phyloP scores from a whole-genome alignment of 1,284 basidiomycete species.

The Ustilago bromivora region DNA sequence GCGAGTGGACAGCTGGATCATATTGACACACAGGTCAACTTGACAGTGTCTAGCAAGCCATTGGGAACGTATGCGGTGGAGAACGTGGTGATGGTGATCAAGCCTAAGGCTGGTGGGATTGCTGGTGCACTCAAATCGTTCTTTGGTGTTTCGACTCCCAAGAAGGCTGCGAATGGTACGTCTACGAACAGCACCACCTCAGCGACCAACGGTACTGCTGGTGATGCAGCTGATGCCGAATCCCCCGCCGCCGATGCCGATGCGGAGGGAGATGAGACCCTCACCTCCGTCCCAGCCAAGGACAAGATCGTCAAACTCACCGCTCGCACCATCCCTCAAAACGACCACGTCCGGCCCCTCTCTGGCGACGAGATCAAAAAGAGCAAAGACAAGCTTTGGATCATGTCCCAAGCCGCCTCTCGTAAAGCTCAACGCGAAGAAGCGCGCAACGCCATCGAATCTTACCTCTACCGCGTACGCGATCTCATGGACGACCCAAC shows the following conservation, averaged over 20 bases:
- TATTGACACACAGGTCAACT: constrained; percentile 63
- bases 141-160: constrained; percentile 56
- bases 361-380: constrained; percentile 56
- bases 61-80: constrained; percentile 60
- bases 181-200: constrained; percentile 34
- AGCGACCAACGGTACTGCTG: constrained; percentile 13
- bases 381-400: constrained; percentile 64
- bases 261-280: constrained; percentile 25
- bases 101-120: constrained; percentile 60
- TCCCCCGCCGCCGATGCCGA: constrained; percentile 16
- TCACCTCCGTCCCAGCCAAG: constrained; percentile 39
- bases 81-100: constrained; percentile 57
- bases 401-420: constrained; percentile 80
- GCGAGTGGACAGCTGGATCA: constrained; percentile 53
- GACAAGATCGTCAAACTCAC: constrained; percentile 53
- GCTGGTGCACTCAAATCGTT: constrained; percentile 63
- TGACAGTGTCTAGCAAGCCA: constrained; percentile 58
- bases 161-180: constrained; percentile 35
- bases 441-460: constrained; percentile 89
- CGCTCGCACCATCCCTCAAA: constrained; percentile 42
- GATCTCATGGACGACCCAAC: constrained; percentile 79
- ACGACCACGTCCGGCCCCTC: constrained; percentile 50
- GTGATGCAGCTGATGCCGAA: constrained; percentile 9
- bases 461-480: constrained; percentile 88
- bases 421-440: constrained; percentile 86